phyloP scores from a whole-genome alignment of 1,284 basidiomycete species.

The Volvariella surrecta region DNA sequence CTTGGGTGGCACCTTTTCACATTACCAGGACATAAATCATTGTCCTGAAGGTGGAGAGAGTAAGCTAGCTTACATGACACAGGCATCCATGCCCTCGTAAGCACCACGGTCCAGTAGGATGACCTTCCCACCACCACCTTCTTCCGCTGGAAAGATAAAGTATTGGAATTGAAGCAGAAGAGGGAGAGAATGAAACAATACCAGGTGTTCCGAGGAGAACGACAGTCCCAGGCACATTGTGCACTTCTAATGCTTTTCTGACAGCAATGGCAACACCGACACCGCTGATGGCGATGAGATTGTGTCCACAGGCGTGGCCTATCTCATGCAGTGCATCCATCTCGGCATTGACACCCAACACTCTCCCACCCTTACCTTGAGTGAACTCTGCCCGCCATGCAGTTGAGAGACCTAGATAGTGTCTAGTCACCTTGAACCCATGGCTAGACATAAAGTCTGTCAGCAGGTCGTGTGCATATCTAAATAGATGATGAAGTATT shows the following conservation, averaged over 20 bases:
- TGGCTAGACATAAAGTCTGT: conserved; percentile 49
- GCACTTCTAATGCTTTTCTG: conserved; percentile 47
- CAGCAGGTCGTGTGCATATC: conserved; percentile 39
- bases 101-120: conserved; percentile 52
- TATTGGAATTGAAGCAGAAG: neutral
- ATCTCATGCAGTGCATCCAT: conserved; percentile 57
- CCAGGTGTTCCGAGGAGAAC: conserved; percentile 71
- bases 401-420: conserved; percentile 48
- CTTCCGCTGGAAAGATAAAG: conserved; percentile 43
- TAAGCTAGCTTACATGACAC: conserved; percentile 42
- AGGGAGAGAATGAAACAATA: conserved; percentile 12
- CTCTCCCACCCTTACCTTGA: conserved; percentile 44
- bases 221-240: conserved; percentile 56
- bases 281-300: conserved; percentile 62
- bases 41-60: conserved; percentile 7
- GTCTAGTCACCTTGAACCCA: conserved; percentile 49
- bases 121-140: conserved; percentile 66
- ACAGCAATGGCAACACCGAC: conserved; percentile 55
- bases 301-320: conserved; percentile 75
- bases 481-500: neutral
- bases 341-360: conserved; percentile 70
- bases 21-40: neutral
- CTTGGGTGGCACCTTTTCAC: conserved; percentile 50
- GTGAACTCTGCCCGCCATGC: conserved; percentile 64
- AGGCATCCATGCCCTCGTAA: conserved; percentile 59